A percentile compares a stretch with the other conserved stretches of the same genome.
phyloP scores from a whole-genome alignment of 345 rosid species.

The Hirschfeldia incana region DNA sequence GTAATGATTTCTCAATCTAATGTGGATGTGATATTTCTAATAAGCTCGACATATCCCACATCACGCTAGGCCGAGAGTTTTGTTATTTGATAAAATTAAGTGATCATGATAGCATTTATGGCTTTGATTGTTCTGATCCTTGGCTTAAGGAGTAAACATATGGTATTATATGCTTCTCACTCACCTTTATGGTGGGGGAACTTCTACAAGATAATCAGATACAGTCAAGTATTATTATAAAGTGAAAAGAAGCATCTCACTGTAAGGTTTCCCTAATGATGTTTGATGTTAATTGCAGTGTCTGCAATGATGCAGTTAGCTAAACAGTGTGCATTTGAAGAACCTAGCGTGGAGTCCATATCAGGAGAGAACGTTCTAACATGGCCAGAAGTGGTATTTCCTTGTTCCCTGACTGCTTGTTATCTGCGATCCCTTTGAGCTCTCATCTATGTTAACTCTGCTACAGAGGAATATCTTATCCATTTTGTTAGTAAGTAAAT shows the following conservation, averaged over 20 bases:
- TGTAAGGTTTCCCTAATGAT: constrained; percentile 17
- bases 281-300: constrained; percentile 59
- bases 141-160: constrained; percentile 7
- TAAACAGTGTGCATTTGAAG: constrained; percentile 93
- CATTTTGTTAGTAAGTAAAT: background rate
- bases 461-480: background rate
- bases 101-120: background rate
- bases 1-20: background rate
- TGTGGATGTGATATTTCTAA: constrained; percentile 22
- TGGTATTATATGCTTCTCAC: constrained; percentile 15
- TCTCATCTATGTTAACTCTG: constrained; percentile 9
- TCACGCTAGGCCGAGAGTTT: constrained; percentile 2
- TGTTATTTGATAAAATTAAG: background rate
- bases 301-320: constrained; percentile 95
- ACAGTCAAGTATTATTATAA: background rate
- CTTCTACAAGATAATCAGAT: constrained; percentile 9
- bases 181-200: constrained; percentile 5
- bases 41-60: constrained; percentile 6
- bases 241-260: background rate
- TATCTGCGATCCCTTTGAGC: constrained; percentile 1
- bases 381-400: constrained; percentile 90
- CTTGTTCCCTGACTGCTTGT: constrained; percentile 20
- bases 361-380: constrained; percentile 85
- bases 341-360: constrained; percentile 90
- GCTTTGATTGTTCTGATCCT: background rate